Evolutionary conservation across 441 rosid species (phyloP).

Genomic region (Sinapis alba): DNA sequence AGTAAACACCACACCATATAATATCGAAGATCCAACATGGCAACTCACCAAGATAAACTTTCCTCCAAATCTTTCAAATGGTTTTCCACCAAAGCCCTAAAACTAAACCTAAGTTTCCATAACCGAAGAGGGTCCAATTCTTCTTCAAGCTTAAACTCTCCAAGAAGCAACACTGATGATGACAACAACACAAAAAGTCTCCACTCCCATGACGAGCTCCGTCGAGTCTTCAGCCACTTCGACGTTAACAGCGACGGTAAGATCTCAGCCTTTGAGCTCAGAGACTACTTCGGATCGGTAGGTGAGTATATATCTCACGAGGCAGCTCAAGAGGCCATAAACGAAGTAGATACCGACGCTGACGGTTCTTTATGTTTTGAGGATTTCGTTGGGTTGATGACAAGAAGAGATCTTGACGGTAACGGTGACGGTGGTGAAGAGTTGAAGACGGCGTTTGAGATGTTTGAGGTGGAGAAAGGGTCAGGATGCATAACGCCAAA

Average conservation of each 20-base stretch:
- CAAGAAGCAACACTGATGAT: constrained; percentile 29
- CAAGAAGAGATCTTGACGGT: constrained; percentile 46
- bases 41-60: constrained; percentile 19
- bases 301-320: constrained; percentile 74
- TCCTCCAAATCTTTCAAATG: constrained; percentile 53
- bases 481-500: constrained; percentile 73
- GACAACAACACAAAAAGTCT: constrained; percentile 2
- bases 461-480: constrained; percentile 82
- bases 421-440: constrained; percentile 43
- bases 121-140: constrained; percentile 29
- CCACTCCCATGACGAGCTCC: constrained; percentile 47
- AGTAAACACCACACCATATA: constrained; percentile 11
- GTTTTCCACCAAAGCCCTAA: constrained; percentile 49
- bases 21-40: constrained; percentile 29
- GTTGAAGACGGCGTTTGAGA: constrained; percentile 72
- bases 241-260: constrained; percentile 69
- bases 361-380: constrained; percentile 63
- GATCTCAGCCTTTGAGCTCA: constrained; percentile 68
- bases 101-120: constrained; percentile 44
- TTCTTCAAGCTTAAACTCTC: constrained; percentile 35
- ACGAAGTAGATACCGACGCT: constrained; percentile 63
- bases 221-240: constrained; percentile 57
- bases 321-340: constrained; percentile 57
- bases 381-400: constrained; percentile 69
- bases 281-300: constrained; percentile 62